A percentile compares a stretch with the other conserved stretches of the same genome.
Conservation (phyloP, 148 eudicot species). For the Amaranthus palmeri region DNA sequence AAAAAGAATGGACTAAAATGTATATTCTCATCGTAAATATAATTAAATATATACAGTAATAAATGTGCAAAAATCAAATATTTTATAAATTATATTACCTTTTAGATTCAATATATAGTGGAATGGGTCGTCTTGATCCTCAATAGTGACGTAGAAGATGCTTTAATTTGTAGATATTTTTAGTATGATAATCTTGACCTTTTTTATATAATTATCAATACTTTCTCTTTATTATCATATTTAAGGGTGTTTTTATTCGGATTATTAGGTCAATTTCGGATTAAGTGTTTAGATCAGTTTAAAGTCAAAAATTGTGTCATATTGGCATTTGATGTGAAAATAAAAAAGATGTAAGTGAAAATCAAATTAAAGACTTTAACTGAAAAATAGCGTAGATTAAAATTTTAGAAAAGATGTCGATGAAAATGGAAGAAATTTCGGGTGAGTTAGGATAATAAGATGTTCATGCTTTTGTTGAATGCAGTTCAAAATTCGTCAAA, state of each 20-base stretch:
- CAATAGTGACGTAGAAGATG: neutral
- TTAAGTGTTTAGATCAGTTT: neutral
- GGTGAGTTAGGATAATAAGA: neutral
- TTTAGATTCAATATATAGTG: neutral
- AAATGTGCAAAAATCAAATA: too few species aligned
- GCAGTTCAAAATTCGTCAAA: neutral
- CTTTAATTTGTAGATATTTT: slow-evolving; percentile 4
- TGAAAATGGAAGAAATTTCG: too few species aligned
- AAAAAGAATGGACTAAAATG: too few species aligned
- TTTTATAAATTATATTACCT: too few species aligned
- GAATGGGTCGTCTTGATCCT: neutral
- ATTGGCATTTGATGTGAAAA: too few species aligned
- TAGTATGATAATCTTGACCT: neutral
- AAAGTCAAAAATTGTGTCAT: neutral
- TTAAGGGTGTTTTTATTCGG: neutral
- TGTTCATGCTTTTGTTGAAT: neutral
- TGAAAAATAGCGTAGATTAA: too few species aligned
- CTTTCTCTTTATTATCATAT: neutral
- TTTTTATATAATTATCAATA: neutral
- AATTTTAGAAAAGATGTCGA: too few species aligned
- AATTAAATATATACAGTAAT: too few species aligned
- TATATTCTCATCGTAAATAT: too few species aligned
- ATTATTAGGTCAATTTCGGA: neutral
- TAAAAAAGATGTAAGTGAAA: too few species aligned
- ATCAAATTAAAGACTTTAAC: too few species aligned